Evolutionary conservation across 2,329 filamentous ascomycete genomes (phyloP).

Genomic region (Aspergillus fumigatus): DNA sequence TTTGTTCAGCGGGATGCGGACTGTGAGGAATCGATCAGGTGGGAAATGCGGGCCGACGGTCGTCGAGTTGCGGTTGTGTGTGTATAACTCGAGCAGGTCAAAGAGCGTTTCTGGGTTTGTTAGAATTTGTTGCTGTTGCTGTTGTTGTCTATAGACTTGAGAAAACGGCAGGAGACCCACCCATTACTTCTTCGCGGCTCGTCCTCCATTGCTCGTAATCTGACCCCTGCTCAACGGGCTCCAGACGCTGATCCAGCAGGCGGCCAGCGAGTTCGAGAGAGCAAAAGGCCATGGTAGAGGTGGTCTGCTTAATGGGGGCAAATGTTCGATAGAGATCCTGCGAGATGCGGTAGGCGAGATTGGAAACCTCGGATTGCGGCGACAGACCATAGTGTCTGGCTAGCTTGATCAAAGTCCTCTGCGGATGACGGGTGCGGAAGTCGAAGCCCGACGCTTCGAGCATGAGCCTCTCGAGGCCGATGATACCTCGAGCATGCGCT

Average conservation of each 20-base stretch:
- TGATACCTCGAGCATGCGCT: conserved; percentile 69
- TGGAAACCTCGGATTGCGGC: conserved; percentile 52
- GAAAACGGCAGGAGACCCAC: conserved; percentile 38
- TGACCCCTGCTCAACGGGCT: conserved; percentile 44
- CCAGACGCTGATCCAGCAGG: conserved; percentile 55
- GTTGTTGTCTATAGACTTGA: conserved; percentile 28
- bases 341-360: conserved; percentile 73
- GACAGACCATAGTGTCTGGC: conserved; percentile 56
- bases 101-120: conserved; percentile 66
- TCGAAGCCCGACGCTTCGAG: conserved; percentile 92
- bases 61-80: conserved; percentile 71
- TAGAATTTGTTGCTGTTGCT: conserved; percentile 20
- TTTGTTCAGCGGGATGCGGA: conserved; percentile 82
- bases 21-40: conserved; percentile 73
- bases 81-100: conserved; percentile 88
- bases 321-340: conserved; percentile 92
- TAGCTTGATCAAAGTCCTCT: conserved; percentile 79
- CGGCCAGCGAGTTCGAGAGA: conserved; percentile 75
- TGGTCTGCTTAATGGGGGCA: conserved; percentile 83
- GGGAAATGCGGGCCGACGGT: conserved; percentile 68
- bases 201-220: conserved; percentile 50
- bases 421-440: conserved; percentile 83
- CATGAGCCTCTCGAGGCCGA: conserved; percentile 86
- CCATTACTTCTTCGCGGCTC: conserved; percentile 44
- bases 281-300: conserved; percentile 77